phyloP scores from a whole-genome alignment of 106 monocot species.

The Dioscorea dumetorum region DNA sequence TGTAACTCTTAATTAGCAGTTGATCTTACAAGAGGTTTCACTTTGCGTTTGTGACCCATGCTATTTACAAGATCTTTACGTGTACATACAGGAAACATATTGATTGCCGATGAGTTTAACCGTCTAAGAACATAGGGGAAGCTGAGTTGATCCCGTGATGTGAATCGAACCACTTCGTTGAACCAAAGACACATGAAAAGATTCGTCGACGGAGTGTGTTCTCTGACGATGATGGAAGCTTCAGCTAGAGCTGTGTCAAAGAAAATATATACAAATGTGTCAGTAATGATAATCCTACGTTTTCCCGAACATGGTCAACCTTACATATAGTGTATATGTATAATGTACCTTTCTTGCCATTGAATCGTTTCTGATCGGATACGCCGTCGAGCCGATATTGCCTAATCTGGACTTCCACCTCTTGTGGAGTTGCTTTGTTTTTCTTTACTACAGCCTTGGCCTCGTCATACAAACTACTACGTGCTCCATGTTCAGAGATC shows the following conservation, averaged over 20 bases:
- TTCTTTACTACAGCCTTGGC: constrained; percentile 84
- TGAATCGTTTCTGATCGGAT: constrained; percentile 50
- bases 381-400: constrained; percentile 77
- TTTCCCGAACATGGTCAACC: too few relatives aligned
- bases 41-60: constrained; percentile 76
- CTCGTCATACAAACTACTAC: constrained; percentile 84
- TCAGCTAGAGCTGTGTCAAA: constrained; percentile 71
- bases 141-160: constrained; percentile 91
- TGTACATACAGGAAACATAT: constrained; percentile 84
- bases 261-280: neutral
- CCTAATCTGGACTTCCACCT: constrained; percentile 71
- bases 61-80: constrained; percentile 91
- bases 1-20: neutral
- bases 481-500: constrained; percentile 94
- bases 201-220: constrained; percentile 62
- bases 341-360: constrained; percentile 81
- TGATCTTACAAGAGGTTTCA: constrained; percentile 56
- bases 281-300: neutral
- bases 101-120: constrained; percentile 36
- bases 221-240: constrained; percentile 85
- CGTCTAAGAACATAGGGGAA: constrained; percentile 77
- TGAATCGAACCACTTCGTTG: constrained; percentile 91
- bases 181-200: constrained; percentile 46
- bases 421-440: constrained; percentile 86
- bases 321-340: too few relatives aligned